Conservation (phyloP, 1,284 basidiomycete species). For the Malassezia japonica region DNA sequence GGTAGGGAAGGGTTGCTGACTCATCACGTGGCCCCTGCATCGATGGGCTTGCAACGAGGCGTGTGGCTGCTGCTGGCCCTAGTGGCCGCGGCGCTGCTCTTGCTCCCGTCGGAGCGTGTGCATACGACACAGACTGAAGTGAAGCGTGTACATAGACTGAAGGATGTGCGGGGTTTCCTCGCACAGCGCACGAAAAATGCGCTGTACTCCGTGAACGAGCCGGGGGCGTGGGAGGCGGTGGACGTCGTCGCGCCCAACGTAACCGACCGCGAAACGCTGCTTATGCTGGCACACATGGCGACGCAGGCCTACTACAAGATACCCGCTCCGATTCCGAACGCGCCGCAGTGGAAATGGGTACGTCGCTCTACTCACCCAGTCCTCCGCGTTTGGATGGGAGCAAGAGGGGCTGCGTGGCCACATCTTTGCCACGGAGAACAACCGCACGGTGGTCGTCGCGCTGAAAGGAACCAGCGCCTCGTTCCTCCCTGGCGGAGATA, state of each 20-base stretch:
- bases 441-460: slow-evolving; percentile 73
- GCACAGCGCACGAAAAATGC: not conserved
- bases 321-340: slow-evolving; percentile 7
- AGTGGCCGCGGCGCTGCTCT: not conserved
- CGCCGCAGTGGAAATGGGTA: slow-evolving; percentile 21
- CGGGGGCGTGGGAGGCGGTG: slow-evolving; percentile 51
- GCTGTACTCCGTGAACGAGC: slow-evolving; percentile 2
- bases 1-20: not conserved
- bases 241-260: slow-evolving; percentile 57
- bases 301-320: slow-evolving; percentile 66
- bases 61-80: not conserved
- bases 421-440: slow-evolving; percentile 55
- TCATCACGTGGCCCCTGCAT: no score
- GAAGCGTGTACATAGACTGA: no score
- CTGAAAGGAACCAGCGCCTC: slow-evolving; percentile 88
- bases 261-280: slow-evolving; percentile 64
- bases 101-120: no score
- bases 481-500: slow-evolving; percentile 72
- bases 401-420: slow-evolving; percentile 82
- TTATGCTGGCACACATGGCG: slow-evolving; percentile 84
- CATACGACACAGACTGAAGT: not conserved
- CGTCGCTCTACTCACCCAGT: slow-evolving; percentile 47
- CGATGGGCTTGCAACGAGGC: no score
- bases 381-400: slow-evolving; percentile 86
- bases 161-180: slow-evolving; percentile 7